These are phyloP conservation scores for Dendrocalamus latiflorus DNA, from an alignment of 202 grass and related monocot genomes.

Conservation along the genomic window DNA sequence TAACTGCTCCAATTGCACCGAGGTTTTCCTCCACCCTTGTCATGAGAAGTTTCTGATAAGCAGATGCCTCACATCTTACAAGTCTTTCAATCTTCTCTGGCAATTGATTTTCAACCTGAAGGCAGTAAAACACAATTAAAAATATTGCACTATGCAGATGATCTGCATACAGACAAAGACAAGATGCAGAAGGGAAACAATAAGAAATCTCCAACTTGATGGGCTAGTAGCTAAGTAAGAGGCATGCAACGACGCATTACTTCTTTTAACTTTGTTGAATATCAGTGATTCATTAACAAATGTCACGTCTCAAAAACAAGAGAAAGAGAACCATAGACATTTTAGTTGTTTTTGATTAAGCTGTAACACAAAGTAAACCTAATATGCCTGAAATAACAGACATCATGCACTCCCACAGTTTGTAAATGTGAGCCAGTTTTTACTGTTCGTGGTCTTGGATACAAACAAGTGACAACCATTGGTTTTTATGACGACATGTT, in stretches of 20 bases:
- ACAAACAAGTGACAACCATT: neutral
- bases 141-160: neutral
- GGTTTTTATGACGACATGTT: neutral
- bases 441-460: neutral
- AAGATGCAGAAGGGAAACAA: neutral
- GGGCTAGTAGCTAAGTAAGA: neutral
- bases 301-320: neutral
- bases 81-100: too few relatives aligned
- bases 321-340: conserved; percentile 4
- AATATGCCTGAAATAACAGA: neutral
- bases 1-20: too few relatives aligned
- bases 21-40: too few relatives aligned
- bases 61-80: too few relatives aligned
- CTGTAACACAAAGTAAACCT: neutral
- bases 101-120: conserved; percentile 93
- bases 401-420: neutral
- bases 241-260: neutral
- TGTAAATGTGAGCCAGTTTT: neutral
- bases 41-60: too few relatives aligned
- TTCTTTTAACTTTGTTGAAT: conserved; percentile 11
- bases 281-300: neutral
- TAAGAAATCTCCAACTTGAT: conserved; percentile 5
- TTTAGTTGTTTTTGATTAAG: neutral
- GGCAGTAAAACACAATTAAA: conserved; percentile 29
- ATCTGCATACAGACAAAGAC: neutral